Conservation (phyloP, 2,329 filamentous ascomycete species). For the Apiospora phragmitis region DNA sequence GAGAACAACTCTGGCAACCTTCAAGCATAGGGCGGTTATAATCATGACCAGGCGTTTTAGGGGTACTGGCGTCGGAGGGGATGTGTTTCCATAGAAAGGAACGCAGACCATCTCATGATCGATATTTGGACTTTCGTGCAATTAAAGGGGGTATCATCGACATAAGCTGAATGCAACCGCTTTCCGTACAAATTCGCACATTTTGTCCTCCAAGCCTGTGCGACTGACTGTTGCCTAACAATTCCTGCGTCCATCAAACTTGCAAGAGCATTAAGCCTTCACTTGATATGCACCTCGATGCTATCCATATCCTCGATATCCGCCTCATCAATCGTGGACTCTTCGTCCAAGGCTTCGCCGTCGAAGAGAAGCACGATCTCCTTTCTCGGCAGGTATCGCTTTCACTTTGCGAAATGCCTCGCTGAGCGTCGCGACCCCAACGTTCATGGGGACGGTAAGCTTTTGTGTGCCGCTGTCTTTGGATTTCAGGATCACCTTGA, state of each 20-base stretch:
- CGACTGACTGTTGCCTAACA: neutral
- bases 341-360: conserved; percentile 67
- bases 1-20: neutral
- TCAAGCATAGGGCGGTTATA: conserved; percentile 7
- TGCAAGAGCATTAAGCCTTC: neutral
- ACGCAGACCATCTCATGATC: neutral
- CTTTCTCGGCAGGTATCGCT: conserved; percentile 46
- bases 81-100: neutral
- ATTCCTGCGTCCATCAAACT: neutral
- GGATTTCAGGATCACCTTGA: conserved; percentile 54
- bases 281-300: conserved; percentile 71
- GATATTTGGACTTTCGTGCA: neutral
- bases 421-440: conserved; percentile 62
- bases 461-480: conserved; percentile 50
- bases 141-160: conserved; percentile 8
- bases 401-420: conserved; percentile 59
- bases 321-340: conserved; percentile 60
- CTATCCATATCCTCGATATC: conserved; percentile 76
- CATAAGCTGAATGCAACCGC: conserved; percentile 1
- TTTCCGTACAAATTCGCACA: neutral
- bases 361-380: conserved; percentile 70
- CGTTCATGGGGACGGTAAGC: conserved; percentile 53
- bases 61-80: conserved; percentile 13
- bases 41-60: conserved; percentile 17
- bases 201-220: neutral